A percentile compares a stretch with the other conserved stretches of the same genome.
phyloP scores from a whole-genome alignment of 2,329 filamentous ascomycete species.

The Didymella sp. region DNA sequence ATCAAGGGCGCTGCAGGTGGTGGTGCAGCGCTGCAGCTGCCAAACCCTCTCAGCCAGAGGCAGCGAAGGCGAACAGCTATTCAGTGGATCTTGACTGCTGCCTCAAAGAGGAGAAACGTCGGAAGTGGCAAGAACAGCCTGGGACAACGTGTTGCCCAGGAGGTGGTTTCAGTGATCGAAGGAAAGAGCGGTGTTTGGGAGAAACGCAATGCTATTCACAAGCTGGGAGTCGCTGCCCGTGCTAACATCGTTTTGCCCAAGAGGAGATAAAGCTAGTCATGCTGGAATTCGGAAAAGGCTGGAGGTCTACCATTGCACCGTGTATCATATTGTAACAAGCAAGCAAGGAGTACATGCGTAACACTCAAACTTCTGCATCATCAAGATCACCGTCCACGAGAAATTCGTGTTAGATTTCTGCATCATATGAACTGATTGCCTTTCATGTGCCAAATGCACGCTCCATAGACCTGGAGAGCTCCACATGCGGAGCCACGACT shows the following conservation, averaged over 20 bases:
- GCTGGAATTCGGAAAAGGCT: conserved; percentile 13
- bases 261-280: conserved; percentile 35
- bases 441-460: conserved; percentile 1
- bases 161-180: conserved; percentile 86
- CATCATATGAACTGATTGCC: background rate
- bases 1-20: conserved; percentile 83
- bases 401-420: background rate
- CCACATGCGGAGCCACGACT: conserved; percentile 33
- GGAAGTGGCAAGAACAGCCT: conserved; percentile 76
- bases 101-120: conserved; percentile 75
- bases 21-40: conserved; percentile 82
- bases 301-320: conserved; percentile 14
- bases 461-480: conserved; percentile 15
- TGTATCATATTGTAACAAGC: conserved; percentile 20
- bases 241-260: conserved; percentile 66
- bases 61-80: conserved; percentile 82
- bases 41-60: conserved; percentile 74
- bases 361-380: background rate
- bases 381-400: background rate
- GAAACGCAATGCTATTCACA: conserved; percentile 77
- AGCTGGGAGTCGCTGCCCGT: conserved; percentile 77
- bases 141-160: conserved; percentile 79
- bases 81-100: conserved; percentile 87
- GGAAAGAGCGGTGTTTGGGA: conserved; percentile 87
- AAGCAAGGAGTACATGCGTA: conserved; percentile 4